A percentile compares a stretch with the other conserved stretches of the same genome.
Conservation (phyloP, 176 grass and related monocot genomes). For the Ananas comosus region DNA sequence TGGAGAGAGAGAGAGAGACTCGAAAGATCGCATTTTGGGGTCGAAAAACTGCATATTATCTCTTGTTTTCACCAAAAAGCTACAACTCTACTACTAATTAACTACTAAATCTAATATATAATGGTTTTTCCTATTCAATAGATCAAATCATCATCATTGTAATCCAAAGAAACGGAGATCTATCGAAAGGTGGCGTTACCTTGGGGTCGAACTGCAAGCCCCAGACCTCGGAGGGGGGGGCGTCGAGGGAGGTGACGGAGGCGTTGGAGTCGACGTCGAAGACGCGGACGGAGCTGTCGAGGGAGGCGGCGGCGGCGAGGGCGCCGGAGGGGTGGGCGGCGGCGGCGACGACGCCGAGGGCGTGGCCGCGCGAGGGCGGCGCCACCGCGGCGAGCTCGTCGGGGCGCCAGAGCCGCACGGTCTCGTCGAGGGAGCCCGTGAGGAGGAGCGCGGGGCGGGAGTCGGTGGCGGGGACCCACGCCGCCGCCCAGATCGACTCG, state of each 20-base stretch:
- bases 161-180: too few species aligned
- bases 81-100: too few species aligned
- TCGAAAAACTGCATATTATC: slow-evolving; percentile 28
- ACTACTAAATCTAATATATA: too few species aligned
- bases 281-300: slow-evolving; percentile 73
- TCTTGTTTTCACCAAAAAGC: too few species aligned
- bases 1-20: too few species aligned
- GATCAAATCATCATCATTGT: too few species aligned
- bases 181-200: too few species aligned
- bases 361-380: slow-evolving; percentile 31
- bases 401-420: slow-evolving; percentile 56
- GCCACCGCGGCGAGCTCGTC: slow-evolving; percentile 51
- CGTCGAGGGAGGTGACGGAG: slow-evolving; percentile 61
- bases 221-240: slow-evolving; percentile 81
- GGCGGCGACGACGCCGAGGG: slow-evolving; percentile 64
- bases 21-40: slow-evolving; percentile 45
- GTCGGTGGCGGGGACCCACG: slow-evolving; percentile 55
- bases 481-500: slow-evolving; percentile 86
- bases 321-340: slow-evolving; percentile 53
- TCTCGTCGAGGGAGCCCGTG: slow-evolving; percentile 76
- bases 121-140: too few species aligned
- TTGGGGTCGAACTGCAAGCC: slow-evolving; percentile 93
- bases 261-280: slow-evolving; percentile 66
- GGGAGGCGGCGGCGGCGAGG: slow-evolving; percentile 57
- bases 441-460: slow-evolving; percentile 55